Evolutionary conservation across 352 stramenopile genomes (phyloP), one percentile per base, ranked within the genome.

Genomic region (Globisporangium yorkense): DNA sequence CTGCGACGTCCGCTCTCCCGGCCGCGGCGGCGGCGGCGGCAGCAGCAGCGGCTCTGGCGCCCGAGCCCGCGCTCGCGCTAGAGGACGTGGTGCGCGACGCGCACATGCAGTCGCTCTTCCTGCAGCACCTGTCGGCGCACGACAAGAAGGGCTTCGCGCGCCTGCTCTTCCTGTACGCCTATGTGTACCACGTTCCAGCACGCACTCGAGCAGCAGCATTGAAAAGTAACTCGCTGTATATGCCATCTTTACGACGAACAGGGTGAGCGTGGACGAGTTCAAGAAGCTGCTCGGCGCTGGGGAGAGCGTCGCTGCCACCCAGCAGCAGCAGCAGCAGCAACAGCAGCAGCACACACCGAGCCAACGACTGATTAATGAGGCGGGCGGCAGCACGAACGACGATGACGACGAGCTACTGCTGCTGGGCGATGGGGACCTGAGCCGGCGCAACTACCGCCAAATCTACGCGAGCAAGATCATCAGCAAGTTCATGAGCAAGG

Each of bases 401-500:
- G 33, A 58, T 3, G 46, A 46, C 18, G 63, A 68, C 3, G 61
- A 67, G 1, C 43, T 27, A n/a, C 43, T 48, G 43, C 43, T 48
- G 18, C 53, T 64, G 1, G 60, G 70, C 13, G 57, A 63, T 10
- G 59, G 62, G 2, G 56, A 59, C 5, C 61, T 65, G 49, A 62
- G 56, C 20, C 61, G 63, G 5, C 65, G 71, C 24, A 60, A 70
- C 21, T 67, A 80, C 18, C 75, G 82, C 9, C 67, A 74, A 27
- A 70, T 77, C 63, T 94, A 94, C 63, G 84, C 82, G 15, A 90
- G 80, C 66, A 92, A 94, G 64, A 91, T 94, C 63, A 91, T 94
- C 57, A 44, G 71, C 61, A 94, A 94, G 66, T 94, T 91, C 64
- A 92, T 94, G 80, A 87, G 67, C 59, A 71, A 82, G 33, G 84